Conservation (phyloP, 305 asterid species). For the Fraxinus sp. region DNA sequence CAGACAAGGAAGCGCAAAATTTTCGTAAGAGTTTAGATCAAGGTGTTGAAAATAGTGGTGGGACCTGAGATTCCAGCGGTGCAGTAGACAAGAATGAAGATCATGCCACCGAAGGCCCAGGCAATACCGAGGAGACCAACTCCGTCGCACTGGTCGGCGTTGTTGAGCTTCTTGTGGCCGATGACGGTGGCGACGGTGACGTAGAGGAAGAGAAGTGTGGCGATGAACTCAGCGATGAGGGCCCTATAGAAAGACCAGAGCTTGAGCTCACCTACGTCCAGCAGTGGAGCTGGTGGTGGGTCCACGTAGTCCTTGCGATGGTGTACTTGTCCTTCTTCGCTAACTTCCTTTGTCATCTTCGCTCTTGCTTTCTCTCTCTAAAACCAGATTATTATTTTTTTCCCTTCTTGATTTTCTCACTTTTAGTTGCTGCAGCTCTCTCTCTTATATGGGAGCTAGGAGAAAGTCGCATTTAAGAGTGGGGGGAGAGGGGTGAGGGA, state of each 20-base stretch:
- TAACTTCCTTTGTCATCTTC: conserved; percentile 63
- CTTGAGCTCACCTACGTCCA: conserved; percentile 58
- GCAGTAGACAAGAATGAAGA: conserved; percentile 84
- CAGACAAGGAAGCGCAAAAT: not conserved
- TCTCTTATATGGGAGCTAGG: not conserved
- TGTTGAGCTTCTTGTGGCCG: conserved; percentile 66
- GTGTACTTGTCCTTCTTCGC: conserved; percentile 54
- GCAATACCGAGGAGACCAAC: conserved; percentile 83
- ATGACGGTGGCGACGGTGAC: conserved; percentile 81
- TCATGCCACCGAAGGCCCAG: conserved; percentile 94
- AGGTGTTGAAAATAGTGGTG: not conserved
- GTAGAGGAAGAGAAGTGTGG: conserved; percentile 88
- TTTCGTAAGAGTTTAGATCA: not conserved
- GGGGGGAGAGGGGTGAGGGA: not conserved
- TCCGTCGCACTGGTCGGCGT: conserved; percentile 65
- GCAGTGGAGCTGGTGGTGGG: conserved; percentile 81
- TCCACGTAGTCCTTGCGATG: conserved; percentile 72
- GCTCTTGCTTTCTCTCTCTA: not conserved
- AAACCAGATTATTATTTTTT: not conserved
- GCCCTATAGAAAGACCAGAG: conserved; percentile 88
- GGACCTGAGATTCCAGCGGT: conserved; percentile 84
- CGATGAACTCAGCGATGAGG: conserved; percentile 77
- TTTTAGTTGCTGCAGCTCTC: not conserved
- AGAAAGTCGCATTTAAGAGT: conserved; percentile 16
- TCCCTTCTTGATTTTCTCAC: not conserved